Base-by-base conservation (phyloP, 768 basidiomycete genomes). In the Lentinula lateritia region DNA sequence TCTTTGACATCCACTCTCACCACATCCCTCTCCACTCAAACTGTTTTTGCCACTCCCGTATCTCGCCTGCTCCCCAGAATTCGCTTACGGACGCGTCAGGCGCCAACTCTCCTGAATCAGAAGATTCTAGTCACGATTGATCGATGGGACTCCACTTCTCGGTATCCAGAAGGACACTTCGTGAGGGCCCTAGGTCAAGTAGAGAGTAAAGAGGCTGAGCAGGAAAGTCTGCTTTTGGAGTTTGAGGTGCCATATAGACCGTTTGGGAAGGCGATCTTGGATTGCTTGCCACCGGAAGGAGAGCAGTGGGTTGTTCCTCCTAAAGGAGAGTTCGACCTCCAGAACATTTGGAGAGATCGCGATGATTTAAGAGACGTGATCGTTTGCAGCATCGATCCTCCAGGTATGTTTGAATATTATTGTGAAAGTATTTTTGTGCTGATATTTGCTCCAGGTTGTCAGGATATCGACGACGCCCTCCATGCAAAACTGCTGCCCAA, bases 81-180 rank as follows among this genome's bases (percentile, higher is more conserved):
- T 67, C 88, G 95, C 32, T 79, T 99, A 45, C 87, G 95, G 39
- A 99, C 97, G 0, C 90, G 97, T 6, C 97, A 99, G 77, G 95
- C 95, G 0, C 91, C 94, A 0, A 73, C 83, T 1, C 85, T 99
- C 15, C 73, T 97, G 16, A 86, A 88, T 41, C 95, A 99, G 72
- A 98, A 99, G 72, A 96, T 99, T 65, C 84, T 99, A 28, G 93
- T 98, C 46, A 89, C 92, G 2, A 93, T 98, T 67, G 97, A 99
- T 70, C 80, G 88, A 45, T 99, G 97, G 97, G 88, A 92, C 32
- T 75, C 78, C 5, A 89, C 86, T 9, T 93, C 92, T 1, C 83
- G 93, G 18, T 97, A 98, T 69, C 97, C 97, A 0, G 95, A 98
- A 67, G 97, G 97, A 0, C 97, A 99, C 70, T 93, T 99, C 64